A percentile compares a stretch with the other conserved stretches of the same genome.
phyloP scores from a whole-genome alignment of 73 alveolate genomes.

The Uronychia binucleata region DNA sequence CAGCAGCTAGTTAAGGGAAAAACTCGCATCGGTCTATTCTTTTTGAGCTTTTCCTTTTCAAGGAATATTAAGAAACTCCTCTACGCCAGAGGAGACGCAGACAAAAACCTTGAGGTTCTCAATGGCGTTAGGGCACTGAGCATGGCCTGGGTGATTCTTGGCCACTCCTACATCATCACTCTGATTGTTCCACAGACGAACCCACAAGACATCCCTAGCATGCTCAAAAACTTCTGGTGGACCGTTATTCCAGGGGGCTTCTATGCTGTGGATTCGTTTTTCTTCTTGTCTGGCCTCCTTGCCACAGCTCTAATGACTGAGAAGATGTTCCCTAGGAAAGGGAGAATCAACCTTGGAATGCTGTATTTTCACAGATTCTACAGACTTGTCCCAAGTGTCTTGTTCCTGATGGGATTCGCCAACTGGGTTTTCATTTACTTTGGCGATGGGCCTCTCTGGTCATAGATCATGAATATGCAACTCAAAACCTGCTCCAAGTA shows the following conservation, averaged over 20 bases:
- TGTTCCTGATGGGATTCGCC: slow-evolving; percentile 19
- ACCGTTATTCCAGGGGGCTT: slow-evolving; percentile 32
- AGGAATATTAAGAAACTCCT: slow-evolving; percentile 29
- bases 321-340: not conserved
- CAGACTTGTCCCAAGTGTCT: slow-evolving; percentile 35
- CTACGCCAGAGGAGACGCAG: slow-evolving; percentile 12
- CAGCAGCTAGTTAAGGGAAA: slow-evolving; percentile 11
- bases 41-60: slow-evolving; percentile 31
- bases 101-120: slow-evolving; percentile 11
- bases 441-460: slow-evolving; percentile 62
- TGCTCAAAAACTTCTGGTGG: not conserved
- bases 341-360: slow-evolving; percentile 1
- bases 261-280: slow-evolving; percentile 51
- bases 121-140: slow-evolving; percentile 46
- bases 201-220: not conserved
- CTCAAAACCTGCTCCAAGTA: slow-evolving; percentile 8
- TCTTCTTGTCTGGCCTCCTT: slow-evolving; percentile 46
- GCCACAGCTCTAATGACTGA: slow-evolving; percentile 24
- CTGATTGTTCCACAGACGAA: not conserved
- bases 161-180: slow-evolving; percentile 20
- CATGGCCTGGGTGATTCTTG: slow-evolving; percentile 52
- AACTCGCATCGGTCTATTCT: not conserved
- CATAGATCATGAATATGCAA: not conserved
- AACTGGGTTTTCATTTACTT: not conserved
- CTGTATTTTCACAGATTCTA: slow-evolving; percentile 45